Base-by-base conservation (phyloP, 2,329 filamentous ascomycete species). In the Colletotrichum sp. region DNA sequence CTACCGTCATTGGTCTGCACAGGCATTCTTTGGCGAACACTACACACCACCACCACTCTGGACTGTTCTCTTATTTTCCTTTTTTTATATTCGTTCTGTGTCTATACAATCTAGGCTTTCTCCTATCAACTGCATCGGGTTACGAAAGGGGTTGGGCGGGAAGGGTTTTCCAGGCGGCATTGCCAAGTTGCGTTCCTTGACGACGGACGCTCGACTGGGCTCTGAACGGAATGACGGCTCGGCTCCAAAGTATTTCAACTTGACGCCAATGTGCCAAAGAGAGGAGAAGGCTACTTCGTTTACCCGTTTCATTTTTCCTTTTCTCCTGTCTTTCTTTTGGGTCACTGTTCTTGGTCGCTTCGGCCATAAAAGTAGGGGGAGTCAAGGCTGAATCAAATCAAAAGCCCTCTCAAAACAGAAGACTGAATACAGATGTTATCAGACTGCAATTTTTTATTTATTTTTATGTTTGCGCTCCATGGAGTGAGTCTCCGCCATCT, bases 351-450 rank as follows among this genome's bases (percentile, higher is more conserved):
- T 58, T 24, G 57, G 57, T 65, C 63, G 33, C 55, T 21, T 29
- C 31, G 71, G 38, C 68, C 38, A 31, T 54, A 54, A 71, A 71
- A 66, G 38, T 29, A 64, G 55, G 27, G 61, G 62, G 27, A 54
- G 68, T 62, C 43, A 36, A 34, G 55, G 62, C 55, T 71, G 31
- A 62, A 47, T 15, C 66, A 38, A 31, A 66, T 61, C 34, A 31
- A 66, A 51, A 27, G 36, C 29, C 61, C 61, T 55, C 54, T 43
- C 31, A 34, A 66, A 47, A 73, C 61, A 59, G 18, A 73, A 73
- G 67, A 73, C 55, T 66, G 71, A 71, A 73, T 71, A 73, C 68
- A 73, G 38, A 36, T 33, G 66, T 57, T 55, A 54, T 66, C 71
- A 66, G 33, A 71, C 54, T 57, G 71, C 38, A 61, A 12, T 11